Percentiles rank a stretch among this genome's conserved stretches.
Conservation (phyloP, 2,329 filamentous ascomycete species). For the Onygenales sp. region DNA sequence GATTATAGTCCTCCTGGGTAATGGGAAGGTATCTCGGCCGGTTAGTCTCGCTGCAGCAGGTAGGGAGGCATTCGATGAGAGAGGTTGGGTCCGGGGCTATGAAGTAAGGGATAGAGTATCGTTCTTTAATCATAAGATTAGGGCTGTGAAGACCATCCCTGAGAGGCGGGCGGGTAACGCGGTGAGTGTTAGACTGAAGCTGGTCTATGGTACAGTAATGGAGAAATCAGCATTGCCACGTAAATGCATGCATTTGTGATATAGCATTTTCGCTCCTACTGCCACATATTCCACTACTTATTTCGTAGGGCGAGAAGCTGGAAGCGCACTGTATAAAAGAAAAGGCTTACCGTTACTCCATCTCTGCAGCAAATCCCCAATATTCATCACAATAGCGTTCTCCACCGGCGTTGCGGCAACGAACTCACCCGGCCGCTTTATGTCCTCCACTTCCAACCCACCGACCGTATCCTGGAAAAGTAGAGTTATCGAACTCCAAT, state of each 20-base stretch:
- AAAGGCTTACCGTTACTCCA: slow-evolving; percentile 39
- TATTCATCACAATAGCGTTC: slow-evolving; percentile 39
- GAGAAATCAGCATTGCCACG: not conserved
- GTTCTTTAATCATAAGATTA: slow-evolving; percentile 37
- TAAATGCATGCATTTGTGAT: not conserved
- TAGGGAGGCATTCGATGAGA: slow-evolving; percentile 44
- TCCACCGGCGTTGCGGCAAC: slow-evolving; percentile 31
- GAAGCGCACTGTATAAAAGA: not conserved
- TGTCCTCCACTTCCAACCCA: slow-evolving; percentile 43
- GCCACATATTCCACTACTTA: too few species aligned
- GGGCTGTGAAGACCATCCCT: slow-evolving; percentile 29
- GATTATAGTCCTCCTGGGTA: slow-evolving; percentile 29
- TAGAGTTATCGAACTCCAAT: slow-evolving; percentile 46
- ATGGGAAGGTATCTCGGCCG: slow-evolving; percentile 45
- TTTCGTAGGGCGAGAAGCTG: not conserved
- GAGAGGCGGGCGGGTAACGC: slow-evolving; percentile 39
- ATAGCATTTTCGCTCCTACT: not conserved
- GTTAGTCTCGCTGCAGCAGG: slow-evolving; percentile 33
- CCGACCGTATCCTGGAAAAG: slow-evolving; percentile 46
- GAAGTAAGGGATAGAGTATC: slow-evolving; percentile 55
- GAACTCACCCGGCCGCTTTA: slow-evolving; percentile 29
- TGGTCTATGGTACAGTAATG: slow-evolving; percentile 27
- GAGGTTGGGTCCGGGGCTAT: slow-evolving; percentile 41
- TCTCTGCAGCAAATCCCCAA: slow-evolving; percentile 42
- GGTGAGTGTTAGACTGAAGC: slow-evolving; percentile 45